A percentile compares a stretch with the other conserved stretches of the same genome.
These are phyloP conservation scores for Eucalyptus guilfoylei DNA, from an alignment of 345 rosid genomes.

Conservation along the genomic window DNA sequence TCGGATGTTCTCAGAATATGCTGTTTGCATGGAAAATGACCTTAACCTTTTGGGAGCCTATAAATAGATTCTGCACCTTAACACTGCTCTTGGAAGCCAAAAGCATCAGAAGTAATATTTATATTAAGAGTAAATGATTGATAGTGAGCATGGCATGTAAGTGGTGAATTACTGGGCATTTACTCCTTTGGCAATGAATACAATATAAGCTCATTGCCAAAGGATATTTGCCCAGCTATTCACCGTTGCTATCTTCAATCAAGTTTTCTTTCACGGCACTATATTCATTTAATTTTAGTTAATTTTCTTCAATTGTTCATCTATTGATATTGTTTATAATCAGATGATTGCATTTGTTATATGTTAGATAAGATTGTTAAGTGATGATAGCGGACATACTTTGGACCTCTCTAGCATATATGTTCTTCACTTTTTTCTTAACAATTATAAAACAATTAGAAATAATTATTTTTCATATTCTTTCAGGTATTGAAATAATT, in stretches of 20 bases:
- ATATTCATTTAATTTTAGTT: neutral
- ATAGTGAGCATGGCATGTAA: neutral
- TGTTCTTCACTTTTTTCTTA: neutral
- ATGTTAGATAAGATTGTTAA: neutral
- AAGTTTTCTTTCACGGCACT: neutral
- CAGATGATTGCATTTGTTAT: neutral
- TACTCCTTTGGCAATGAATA: conserved; percentile 13
- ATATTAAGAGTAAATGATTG: neutral
- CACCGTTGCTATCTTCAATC: neutral
- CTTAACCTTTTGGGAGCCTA: neutral
- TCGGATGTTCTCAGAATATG: neutral
- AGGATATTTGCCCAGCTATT: conserved; percentile 40
- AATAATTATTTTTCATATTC: neutral
- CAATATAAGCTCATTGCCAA: conserved; percentile 20
- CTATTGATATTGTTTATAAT: neutral
- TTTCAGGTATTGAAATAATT: neutral
- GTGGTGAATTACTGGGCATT: conserved; percentile 15
- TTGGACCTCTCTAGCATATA: neutral
- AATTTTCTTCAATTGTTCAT: neutral
- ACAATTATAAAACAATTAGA: neutral
- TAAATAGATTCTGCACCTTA: neutral
- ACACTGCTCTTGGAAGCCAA: neutral
- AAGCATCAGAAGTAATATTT: neutral
- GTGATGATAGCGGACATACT: neutral
- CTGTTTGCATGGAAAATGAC: neutral